Base-by-base conservation (phyloP, 2,329 filamentous ascomycete species). In the Colletotrichum musae region DNA sequence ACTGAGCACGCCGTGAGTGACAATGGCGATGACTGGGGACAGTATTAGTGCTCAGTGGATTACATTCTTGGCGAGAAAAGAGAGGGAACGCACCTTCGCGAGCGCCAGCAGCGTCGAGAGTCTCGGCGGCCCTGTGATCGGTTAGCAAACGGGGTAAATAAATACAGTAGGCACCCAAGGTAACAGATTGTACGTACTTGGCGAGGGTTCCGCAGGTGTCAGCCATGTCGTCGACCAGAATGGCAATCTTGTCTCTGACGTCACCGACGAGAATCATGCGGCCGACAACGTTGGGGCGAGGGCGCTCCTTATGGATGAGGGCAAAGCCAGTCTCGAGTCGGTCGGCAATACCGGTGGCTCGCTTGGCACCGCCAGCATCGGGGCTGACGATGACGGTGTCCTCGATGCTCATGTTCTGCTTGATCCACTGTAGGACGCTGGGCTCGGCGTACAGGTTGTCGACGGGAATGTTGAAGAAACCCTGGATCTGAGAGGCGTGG, bases 171-270 rank as follows among this genome's bases (percentile, higher is more conserved):
- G 41, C 6, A 36, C n/a, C 16, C 6, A 41, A 5, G 36, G 41
- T 36, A 12, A 26, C 4, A 18, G 13, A 1, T 56, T 56, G 9
- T 64, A 95, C 96, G 3, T 95, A 96, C 84, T 98, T 98, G 80
- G 84, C 85, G 39, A 88, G 85, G 2, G 92, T 97, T 74, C 94
- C 94, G 80, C 95, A 98, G 4, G 95, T 98, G 79, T 98, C 95
- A 39, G 95, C 95, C 94, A 98, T 98, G 79, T 98, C 95, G 79
- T 98, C 95, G 61, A 99, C 95, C 57, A 99, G 91, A 77, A 99
- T 98, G 70, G 95, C 95, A 36, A 95, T 91, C 84, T 96, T 96
- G 83, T 93, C 93, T 73, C 91, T 88, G 54, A 98, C 96, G 73
- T 97, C 94, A 73, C 96, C 96, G 58, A 98, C 95, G n/a, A 99